These are phyloP conservation scores for Phytopythium oedochilum DNA, from an alignment of 352 stramenopile species.

Conservation along the genomic window DNA sequence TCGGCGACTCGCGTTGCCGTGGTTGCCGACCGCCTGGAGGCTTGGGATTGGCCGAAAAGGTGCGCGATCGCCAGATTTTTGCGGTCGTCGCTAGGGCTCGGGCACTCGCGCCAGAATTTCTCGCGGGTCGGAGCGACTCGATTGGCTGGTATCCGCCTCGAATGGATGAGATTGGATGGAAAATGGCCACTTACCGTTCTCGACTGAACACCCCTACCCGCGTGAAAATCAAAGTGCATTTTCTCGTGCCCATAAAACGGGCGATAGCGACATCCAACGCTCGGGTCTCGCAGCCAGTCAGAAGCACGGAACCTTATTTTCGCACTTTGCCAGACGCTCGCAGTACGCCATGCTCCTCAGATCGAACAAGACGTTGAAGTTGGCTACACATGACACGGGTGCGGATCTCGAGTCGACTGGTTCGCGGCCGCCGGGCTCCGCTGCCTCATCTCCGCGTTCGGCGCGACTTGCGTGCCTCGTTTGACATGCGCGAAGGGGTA, in stretches of 20 bases:
- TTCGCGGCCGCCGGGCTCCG: too few relatives aligned
- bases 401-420: too few relatives aligned
- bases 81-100: too few relatives aligned
- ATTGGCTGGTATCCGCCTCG: not conserved
- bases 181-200: not conserved
- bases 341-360: not conserved
- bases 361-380: not conserved
- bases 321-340: not conserved
- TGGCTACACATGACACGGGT: not conserved
- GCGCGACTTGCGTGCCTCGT: not conserved
- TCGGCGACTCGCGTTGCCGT: not conserved
- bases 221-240: too few relatives aligned
- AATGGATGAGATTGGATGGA: constrained; percentile 1
- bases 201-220: not conserved
- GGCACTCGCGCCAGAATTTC: not conserved
- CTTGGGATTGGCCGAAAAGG: not conserved
- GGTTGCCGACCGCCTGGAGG: not conserved
- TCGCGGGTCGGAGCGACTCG: not conserved
- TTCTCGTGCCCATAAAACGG: not conserved
- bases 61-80: not conserved
- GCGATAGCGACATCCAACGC: not conserved
- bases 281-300: not conserved
- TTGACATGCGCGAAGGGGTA: not conserved
- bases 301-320: not conserved
- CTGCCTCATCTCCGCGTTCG: too few relatives aligned